Evolutionary conservation across 768 basidiomycete species (phyloP).

Genomic region (Phylloporus sp.): DNA sequence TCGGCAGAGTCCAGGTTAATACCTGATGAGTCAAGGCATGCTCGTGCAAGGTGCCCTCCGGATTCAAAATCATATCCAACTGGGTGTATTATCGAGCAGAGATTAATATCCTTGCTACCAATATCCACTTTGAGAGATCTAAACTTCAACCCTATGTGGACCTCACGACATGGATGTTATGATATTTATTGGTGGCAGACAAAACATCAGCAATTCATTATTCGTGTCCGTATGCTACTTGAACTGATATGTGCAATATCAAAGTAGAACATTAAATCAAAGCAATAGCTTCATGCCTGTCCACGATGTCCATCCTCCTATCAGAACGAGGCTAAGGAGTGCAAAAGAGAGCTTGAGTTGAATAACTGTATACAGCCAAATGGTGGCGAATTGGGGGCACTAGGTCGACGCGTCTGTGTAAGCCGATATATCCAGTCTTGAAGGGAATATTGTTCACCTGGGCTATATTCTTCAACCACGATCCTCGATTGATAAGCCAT

Average conservation of each 20-base stretch:
- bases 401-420: conserved; percentile 27
- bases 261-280: no score
- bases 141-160: neutral
- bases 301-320: conserved; percentile 62
- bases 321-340: conserved; percentile 47
- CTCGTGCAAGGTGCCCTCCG: conserved; percentile 78
- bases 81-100: conserved; percentile 81
- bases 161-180: conserved; percentile 1
- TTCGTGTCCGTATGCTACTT: neutral
- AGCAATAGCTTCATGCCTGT: conserved; percentile 48
- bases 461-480: conserved; percentile 68
- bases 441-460: conserved; percentile 46
- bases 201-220: conserved; percentile 1
- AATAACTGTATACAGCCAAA: conserved; percentile 74
- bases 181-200: conserved; percentile 8
- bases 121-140: neutral
- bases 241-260: neutral
- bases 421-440: neutral
- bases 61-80: conserved; percentile 55
- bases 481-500: conserved; percentile 64
- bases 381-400: conserved; percentile 74
- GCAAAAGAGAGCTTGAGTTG: conserved; percentile 67
- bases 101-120: conserved; percentile 27
- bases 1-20: neutral
- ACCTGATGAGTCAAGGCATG: conserved; percentile 27